phyloP scores from a whole-genome alignment of 148 eudicot species.

The Vaccinium corymbosum region DNA sequence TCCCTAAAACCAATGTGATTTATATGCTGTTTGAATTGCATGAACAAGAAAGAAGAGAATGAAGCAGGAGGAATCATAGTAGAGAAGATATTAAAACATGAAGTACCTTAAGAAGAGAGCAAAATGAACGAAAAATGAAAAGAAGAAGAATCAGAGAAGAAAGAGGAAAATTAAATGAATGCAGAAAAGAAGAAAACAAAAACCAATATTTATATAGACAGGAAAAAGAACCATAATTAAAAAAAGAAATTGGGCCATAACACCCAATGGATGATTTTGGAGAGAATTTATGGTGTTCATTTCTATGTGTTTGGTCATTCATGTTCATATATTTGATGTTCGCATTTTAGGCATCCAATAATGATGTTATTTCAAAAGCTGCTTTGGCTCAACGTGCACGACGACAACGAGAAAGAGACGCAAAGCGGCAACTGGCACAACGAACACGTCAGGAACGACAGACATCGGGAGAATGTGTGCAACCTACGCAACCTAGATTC shows the following conservation, averaged over 20 bases:
- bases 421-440: not conserved
- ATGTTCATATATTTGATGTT: not conserved
- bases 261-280: not conserved
- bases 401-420: slow-evolving; percentile 3
- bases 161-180: not conserved
- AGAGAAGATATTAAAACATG: not conserved
- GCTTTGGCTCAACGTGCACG: slow-evolving; percentile 10
- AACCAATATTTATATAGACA: not conserved
- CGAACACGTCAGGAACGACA: not conserved
- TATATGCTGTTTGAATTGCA: not conserved
- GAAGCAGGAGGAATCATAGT: not conserved
- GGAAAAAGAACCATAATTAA: not conserved
- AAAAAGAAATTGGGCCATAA: not conserved
- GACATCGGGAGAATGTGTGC: not conserved
- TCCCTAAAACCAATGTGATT: not conserved
- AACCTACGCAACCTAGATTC: slow-evolving; percentile 3
- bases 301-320: not conserved
- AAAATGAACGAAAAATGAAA: not conserved
- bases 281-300: not conserved
- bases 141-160: not conserved
- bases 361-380: slow-evolving; percentile 3
- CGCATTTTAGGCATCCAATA: not conserved
- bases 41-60: not conserved
- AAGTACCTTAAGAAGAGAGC: not conserved
- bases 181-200: not conserved